phyloP scores from a whole-genome alignment of 2,329 filamentous ascomycete species.

The Salinomyces thailandicus region DNA sequence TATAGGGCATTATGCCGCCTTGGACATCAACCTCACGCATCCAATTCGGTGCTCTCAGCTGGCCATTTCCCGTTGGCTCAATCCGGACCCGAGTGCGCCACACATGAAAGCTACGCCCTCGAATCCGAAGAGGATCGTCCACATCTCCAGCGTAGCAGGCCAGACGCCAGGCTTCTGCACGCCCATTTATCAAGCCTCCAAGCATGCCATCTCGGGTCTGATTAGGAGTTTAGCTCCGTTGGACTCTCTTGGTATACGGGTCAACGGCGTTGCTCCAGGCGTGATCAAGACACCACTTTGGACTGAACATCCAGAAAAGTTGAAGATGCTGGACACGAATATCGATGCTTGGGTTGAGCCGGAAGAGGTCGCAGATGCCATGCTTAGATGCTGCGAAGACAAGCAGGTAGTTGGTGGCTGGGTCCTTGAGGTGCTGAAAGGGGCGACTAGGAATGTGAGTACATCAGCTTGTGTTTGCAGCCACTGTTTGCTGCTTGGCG shows the following conservation, averaged over 20 bases:
- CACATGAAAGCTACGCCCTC: slow-evolving; percentile 23
- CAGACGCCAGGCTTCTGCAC: slow-evolving; percentile 29
- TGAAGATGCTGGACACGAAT: slow-evolving; percentile 39
- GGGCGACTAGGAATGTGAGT: slow-evolving; percentile 39
- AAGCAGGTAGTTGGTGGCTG: slow-evolving; percentile 40
- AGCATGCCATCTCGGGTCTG: slow-evolving; percentile 38
- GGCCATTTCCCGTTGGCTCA: slow-evolving; percentile 36
- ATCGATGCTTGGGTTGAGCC: slow-evolving; percentile 47
- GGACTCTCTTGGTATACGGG: slow-evolving; percentile 44
- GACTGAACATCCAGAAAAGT: slow-evolving; percentile 52
- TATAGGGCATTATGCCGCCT: slow-evolving; percentile 25
- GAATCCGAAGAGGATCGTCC: slow-evolving; percentile 38
- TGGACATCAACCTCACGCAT: slow-evolving; percentile 41
- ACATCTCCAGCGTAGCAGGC: slow-evolving; percentile 36
- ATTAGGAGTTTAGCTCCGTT: slow-evolving; percentile 42
- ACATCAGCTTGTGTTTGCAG: background rate
- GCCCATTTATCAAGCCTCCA: slow-evolving; percentile 37
- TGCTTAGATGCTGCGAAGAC: slow-evolving; percentile 46
- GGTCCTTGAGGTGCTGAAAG: slow-evolving; percentile 47
- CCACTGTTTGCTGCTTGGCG: background rate
- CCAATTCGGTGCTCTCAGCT: slow-evolving; percentile 39
- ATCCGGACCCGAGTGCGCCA: slow-evolving; percentile 17
- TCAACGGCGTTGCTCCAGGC: slow-evolving; percentile 51
- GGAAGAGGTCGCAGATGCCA: slow-evolving; percentile 49
- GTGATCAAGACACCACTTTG: slow-evolving; percentile 52